Evolutionary conservation across 129 eudicot genomes (phyloP), one percentile per base, ranked within the genome.

Genomic region (Silybum marianum): DNA sequence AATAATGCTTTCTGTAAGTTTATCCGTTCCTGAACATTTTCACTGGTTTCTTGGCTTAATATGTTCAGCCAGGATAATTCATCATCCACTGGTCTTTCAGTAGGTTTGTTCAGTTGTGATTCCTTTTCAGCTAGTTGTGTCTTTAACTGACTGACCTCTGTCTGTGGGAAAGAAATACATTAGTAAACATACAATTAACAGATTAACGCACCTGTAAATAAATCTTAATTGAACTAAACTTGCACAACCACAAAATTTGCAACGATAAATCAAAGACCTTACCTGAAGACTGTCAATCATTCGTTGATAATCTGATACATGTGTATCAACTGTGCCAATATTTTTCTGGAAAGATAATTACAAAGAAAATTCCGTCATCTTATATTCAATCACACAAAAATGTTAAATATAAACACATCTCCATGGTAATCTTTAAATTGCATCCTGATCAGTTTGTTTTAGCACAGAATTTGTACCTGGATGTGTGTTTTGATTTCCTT

Each of bases 201-300:
- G 24, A 60, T 44, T 73, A 40, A 19, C 8, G 11, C 2, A 9
- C 21, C 5, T 12, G 7, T 42, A 63, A n/a, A 11, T 25, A 36
- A 26, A n/a, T 28, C 21, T n/a, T 25, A 9, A 60, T 11, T 58
- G 1, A 32, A 32, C 2, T 26, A 26, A 72, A 80, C 8, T 80
- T 36, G 60, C 78, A 81, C 44, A 72, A 71, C 79, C 63, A 72
- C 13, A 73, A 76, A 69, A 36, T n/a, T 74, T 19, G 32, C 26
- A 10, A 78, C 44, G 74, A 85, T 21, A 70, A 44, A 46, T 71
- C 76, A 69, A 73, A 62, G 51, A 70, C 24, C 76, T 83, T 74
- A 90, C 98, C 94, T 94, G 97, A 86, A 94, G 98, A 79, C 86
- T 88, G 86, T 94, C 96, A 48, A 94, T 94, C 93, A 94, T 92